Conservation (phyloP, 1,284 basidiomycete species). For the Cystobasidiaceae sp. region DNA sequence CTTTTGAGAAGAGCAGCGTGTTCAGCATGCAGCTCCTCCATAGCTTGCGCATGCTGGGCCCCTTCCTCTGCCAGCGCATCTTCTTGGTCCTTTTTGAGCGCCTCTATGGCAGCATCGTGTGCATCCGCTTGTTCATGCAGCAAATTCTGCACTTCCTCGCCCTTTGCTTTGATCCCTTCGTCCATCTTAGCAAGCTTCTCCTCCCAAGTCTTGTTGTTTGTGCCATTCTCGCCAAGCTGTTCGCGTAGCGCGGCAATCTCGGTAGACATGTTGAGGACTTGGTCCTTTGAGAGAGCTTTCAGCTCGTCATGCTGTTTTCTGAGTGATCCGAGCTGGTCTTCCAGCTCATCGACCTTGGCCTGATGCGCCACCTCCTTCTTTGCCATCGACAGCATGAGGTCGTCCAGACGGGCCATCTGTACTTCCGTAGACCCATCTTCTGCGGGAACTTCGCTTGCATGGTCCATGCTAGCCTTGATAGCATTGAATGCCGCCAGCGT, state of each 20-base stretch:
- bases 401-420: slow-evolving; percentile 62
- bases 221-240: slow-evolving; percentile 53
- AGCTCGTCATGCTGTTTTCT: slow-evolving; percentile 73
- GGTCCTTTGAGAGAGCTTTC: slow-evolving; percentile 65
- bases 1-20: slow-evolving; percentile 57
- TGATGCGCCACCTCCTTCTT: slow-evolving; percentile 83
- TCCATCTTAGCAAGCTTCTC: slow-evolving; percentile 33
- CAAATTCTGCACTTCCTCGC: neutral
- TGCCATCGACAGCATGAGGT: slow-evolving; percentile 88
- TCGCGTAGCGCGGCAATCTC: slow-evolving; percentile 68
- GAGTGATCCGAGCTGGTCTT: slow-evolving; percentile 61
- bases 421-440: slow-evolving; percentile 34
- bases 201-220: slow-evolving; percentile 32
- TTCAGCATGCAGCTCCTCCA: slow-evolving; percentile 55
- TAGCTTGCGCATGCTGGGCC: slow-evolving; percentile 54
- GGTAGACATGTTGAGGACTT: slow-evolving; percentile 77
- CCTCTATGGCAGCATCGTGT: slow-evolving; percentile 47
- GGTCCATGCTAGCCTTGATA: slow-evolving; percentile 33
- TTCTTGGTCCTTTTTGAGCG: slow-evolving; percentile 39
- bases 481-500: slow-evolving; percentile 36
- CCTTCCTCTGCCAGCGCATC: slow-evolving; percentile 51
- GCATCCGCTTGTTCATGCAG: slow-evolving; percentile 28
- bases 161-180: neutral
- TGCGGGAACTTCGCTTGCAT: neutral
- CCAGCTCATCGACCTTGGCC: slow-evolving; percentile 66